Evolutionary conservation across 345 rosid genomes (phyloP).

Genomic region (Psidium friedrichsthalianum): DNA sequence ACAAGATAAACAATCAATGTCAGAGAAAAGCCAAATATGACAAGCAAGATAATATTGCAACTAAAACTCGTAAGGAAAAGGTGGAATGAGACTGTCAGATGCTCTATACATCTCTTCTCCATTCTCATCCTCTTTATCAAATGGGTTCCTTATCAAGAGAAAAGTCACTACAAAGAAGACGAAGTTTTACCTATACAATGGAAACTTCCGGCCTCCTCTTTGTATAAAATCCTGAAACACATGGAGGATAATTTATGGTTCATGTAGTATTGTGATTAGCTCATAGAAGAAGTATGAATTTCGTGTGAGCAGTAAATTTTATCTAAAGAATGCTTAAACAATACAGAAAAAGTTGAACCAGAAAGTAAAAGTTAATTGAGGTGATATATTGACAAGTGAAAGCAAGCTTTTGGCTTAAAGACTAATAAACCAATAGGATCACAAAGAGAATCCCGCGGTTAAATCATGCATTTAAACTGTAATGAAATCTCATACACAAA

Average conservation of each 20-base stretch:
- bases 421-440: background rate
- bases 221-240: constrained; percentile 62
- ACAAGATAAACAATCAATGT: background rate
- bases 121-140: background rate
- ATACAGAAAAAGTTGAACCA: background rate
- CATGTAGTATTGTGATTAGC: background rate
- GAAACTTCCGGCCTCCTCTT: constrained; percentile 69
- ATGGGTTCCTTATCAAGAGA: background rate
- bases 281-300: background rate
- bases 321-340: background rate
- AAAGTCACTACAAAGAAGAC: background rate
- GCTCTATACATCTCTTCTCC: background rate
- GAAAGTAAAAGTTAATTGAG: background rate
- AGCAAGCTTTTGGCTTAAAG: background rate
- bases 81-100: background rate
- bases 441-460: background rate
- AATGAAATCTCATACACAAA: background rate
- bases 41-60: background rate
- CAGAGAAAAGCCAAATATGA: background rate
- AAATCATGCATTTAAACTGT: background rate
- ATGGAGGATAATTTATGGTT: background rate
- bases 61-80: background rate
- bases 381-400: background rate
- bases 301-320: background rate
- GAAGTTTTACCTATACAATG: constrained; percentile 67